Percentiles rank a stretch among this genome's conserved stretches.
Evolutionary conservation across 495 filamentous ascomycete species (phyloP).

Genomic region (Eremomyces bilateralis): DNA sequence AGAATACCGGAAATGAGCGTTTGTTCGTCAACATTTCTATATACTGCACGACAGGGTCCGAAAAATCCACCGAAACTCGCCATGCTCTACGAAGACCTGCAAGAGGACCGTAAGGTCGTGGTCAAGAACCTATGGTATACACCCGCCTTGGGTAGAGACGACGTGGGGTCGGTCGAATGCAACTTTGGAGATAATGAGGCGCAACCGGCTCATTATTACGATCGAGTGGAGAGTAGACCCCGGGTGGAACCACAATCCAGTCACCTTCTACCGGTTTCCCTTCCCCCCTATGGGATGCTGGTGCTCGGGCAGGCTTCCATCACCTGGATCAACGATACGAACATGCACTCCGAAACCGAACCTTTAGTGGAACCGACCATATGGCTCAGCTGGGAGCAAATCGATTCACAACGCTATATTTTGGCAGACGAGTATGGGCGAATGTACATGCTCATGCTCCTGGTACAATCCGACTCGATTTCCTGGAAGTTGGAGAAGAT

Average conservation of each 20-base stretch:
- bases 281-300: conserved; percentile 36
- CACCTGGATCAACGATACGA: conserved; percentile 48
- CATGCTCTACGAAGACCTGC: conserved; percentile 56
- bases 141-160: conserved; percentile 22
- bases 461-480: conserved; percentile 35
- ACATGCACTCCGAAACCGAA: conserved; percentile 28
- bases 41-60: conserved; percentile 11
- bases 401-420: conserved; percentile 60
- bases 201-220: no score
- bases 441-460: conserved; percentile 57
- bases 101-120: conserved; percentile 39
- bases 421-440: conserved; percentile 78
- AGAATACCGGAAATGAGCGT: conserved; percentile 77
- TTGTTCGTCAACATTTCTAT: conserved; percentile 59
- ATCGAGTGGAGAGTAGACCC: no score
- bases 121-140: conserved; percentile 32
- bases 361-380: conserved; percentile 46
- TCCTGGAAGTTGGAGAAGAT: conserved; percentile 45
- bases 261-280: conserved; percentile 66
- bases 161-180: conserved; percentile 27
- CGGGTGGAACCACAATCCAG: conserved; percentile 52
- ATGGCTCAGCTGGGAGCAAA: conserved; percentile 72
- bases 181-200: conserved; percentile 28
- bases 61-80: conserved; percentile 53
- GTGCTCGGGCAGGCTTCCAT: conserved; percentile 72